These are phyloP conservation scores for Xylaria polymorpha DNA, from an alignment of 2,329 filamentous ascomycete genomes.

Conservation along the genomic window DNA sequence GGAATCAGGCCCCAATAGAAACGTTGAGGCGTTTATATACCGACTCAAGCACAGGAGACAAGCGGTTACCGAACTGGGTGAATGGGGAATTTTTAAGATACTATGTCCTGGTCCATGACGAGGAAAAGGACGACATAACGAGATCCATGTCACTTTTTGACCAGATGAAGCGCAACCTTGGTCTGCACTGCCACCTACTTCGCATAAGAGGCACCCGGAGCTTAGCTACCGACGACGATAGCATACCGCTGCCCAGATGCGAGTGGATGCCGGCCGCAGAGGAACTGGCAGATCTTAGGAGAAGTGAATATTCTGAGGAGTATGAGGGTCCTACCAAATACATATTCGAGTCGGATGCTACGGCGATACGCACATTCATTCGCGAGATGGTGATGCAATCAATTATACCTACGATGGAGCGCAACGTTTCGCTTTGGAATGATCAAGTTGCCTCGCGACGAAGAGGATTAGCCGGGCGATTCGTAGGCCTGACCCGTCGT, in stretches of 20 bases:
- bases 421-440: conserved; percentile 91
- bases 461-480: conserved; percentile 88
- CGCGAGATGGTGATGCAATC: conserved; percentile 96
- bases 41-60: conserved; percentile 82
- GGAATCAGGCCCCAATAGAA: conserved; percentile 85
- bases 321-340: conserved; percentile 79
- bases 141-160: conserved; percentile 93
- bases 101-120: conserved; percentile 96
- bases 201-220: conserved; percentile 86
- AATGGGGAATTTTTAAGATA: conserved; percentile 93
- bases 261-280: conserved; percentile 92
- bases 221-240: conserved; percentile 91
- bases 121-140: conserved; percentile 91
- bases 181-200: conserved; percentile 92
- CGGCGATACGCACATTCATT: conserved; percentile 87
- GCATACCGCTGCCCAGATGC: conserved; percentile 80
- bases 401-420: conserved; percentile 95
- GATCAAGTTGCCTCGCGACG: conserved; percentile 94
- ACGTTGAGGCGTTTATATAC: conserved; percentile 85
- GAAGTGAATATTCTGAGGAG: conserved; percentile 74
- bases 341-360: conserved; percentile 92
- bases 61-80: conserved; percentile 83
- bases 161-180: conserved; percentile 99
- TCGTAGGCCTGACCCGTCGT: conserved; percentile 91
- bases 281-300: conserved; percentile 79